Evolutionary conservation across 768 basidiomycete genomes (phyloP), one percentile per base, ranked within the genome.

Genomic region (Mycena kentingensis): DNA sequence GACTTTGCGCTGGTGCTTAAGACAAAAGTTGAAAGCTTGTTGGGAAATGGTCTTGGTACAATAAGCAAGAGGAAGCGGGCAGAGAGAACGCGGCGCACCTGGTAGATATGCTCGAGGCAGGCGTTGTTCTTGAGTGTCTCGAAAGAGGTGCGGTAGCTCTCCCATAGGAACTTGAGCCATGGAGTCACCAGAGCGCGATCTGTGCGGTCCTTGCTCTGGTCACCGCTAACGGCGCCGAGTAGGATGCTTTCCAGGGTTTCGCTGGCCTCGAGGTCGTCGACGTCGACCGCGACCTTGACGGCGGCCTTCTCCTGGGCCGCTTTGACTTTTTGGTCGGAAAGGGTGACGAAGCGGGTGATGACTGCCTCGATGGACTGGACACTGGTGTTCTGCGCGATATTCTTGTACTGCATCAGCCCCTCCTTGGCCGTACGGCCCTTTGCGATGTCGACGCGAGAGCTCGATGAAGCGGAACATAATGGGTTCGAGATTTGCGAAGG

Each of bases 141-240:
- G 35, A 99, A 76, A 1, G 90, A 93, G 19, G 93, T 97, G 51
- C 96, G 85, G 67, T 98, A 98, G 61, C 91, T 92, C 77, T 98
- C 96, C 94, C 95, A 98, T n/a, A 94, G 79, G 70, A 98, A 97
- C 66, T 95, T 94, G 65, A 98, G 87, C 87, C 94, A 97, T 0
- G 96, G 96, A 0, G 93, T 97, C 58, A 99, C 93, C 46, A 98
- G 80, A 7, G 93, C 89, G 39, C 96, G 76, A 72, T 98, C 95
- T 27, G 93, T 97, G 61, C 96, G 77, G 70, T 98, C 94, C 74
- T 90, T 89, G 75, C 81, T 94, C 72, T 93, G 90, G 66, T 80
- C 79, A 48, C 93, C 93, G 62, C 89, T 88, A 55, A 98, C 93
- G 13, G 93, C 91, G 43, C 90, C 89, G 18, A 96, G 78, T 13